These are phyloP conservation scores for Eucalyptus cloeziana DNA, from an alignment of 345 rosid genomes.

Conservation along the genomic window DNA sequence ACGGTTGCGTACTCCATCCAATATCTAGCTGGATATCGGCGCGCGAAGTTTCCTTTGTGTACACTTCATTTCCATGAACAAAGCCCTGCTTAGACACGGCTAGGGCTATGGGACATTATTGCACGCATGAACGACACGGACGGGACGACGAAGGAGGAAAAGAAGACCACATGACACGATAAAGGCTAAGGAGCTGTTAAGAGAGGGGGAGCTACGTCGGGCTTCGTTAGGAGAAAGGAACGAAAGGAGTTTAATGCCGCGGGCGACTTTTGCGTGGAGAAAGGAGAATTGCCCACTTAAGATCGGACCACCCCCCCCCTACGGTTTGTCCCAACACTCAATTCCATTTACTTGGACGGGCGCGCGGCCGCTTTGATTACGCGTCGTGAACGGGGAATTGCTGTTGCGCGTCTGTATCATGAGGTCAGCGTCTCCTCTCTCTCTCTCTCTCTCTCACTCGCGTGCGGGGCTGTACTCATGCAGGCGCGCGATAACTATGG, in stretches of 20 bases:
- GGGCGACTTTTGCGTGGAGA: background rate
- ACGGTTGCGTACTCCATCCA: background rate
- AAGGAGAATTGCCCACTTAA: background rate
- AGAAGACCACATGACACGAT: background rate
- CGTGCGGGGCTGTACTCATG: background rate
- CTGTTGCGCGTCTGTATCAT: background rate
- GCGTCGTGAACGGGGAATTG: background rate
- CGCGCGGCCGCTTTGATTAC: background rate
- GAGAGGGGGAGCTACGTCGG: background rate
- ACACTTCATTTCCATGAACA: background rate
- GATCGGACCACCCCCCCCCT: background rate
- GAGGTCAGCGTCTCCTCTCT: background rate
- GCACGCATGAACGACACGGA: background rate
- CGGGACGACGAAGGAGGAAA: background rate
- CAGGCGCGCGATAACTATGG: background rate
- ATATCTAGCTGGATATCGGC: background rate
- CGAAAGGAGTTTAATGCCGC: background rate
- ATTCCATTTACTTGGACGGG: background rate
- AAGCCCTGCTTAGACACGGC: background rate
- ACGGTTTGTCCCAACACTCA: background rate
- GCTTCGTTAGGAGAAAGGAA: background rate
- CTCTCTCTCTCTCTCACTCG: background rate
- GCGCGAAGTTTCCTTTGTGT: background rate
- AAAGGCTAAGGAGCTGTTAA: background rate
- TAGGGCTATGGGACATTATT: background rate